Conservation (phyloP, 2,329 filamentous ascomycete genomes). For the Phialophora macrospora region DNA sequence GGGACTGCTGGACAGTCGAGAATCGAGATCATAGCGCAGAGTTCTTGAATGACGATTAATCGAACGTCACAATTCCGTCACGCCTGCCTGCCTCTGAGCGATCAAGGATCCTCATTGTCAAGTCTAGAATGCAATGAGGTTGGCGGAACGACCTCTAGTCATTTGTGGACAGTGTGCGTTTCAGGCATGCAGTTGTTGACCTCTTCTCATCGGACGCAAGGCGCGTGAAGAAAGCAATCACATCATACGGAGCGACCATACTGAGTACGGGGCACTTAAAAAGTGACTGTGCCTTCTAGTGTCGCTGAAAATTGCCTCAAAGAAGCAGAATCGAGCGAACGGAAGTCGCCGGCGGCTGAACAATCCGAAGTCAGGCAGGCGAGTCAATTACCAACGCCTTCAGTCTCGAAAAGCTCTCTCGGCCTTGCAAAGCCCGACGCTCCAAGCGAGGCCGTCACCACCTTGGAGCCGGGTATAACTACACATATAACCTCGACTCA, state of each 20-base stretch:
- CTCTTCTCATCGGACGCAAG: background rate
- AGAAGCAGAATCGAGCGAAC: background rate
- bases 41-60: background rate
- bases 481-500: background rate
- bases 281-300: background rate
- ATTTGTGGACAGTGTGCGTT: no score
- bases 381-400: no score
- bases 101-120: background rate
- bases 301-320: background rate
- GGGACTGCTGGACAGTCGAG: background rate
- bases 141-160: background rate
- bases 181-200: background rate
- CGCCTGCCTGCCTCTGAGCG: background rate
- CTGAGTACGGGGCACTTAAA: no score
- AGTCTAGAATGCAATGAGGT: background rate
- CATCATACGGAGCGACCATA: background rate
- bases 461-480: background rate
- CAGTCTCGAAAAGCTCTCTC: background rate
- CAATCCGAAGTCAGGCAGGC: background rate
- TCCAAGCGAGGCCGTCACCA: background rate
- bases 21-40: background rate
- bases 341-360: background rate
- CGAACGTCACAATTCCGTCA: background rate
- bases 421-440: background rate
- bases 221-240: background rate